These are phyloP conservation scores for Candida piceae DNA, from an alignment of 805 yeast species.

Conservation along the genomic window DNA sequence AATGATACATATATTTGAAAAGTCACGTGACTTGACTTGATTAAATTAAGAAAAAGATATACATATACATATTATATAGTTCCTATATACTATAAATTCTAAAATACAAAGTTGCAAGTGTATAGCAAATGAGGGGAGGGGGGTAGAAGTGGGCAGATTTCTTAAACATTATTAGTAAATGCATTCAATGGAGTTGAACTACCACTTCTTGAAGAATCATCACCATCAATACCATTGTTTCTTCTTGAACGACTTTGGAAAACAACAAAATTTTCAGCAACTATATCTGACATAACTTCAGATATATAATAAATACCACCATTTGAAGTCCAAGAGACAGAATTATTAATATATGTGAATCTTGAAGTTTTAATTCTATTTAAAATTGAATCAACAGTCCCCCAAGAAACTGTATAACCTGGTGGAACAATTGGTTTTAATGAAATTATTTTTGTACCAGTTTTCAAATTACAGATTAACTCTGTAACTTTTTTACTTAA, in stretches of 20 bases:
- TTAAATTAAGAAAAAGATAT: too few species aligned
- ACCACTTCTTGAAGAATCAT: constrained; percentile 15
- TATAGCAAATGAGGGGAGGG: too few species aligned
- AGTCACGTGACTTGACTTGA: too few species aligned
- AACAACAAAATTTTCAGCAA: constrained; percentile 29
- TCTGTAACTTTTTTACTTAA: constrained; percentile 62
- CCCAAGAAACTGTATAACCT: constrained; percentile 58
- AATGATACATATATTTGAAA: too few species aligned
- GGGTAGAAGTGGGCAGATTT: too few species aligned
- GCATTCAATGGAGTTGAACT: constrained; percentile 27
- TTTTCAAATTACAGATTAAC: constrained; percentile 56
- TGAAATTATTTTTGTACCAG: constrained; percentile 76
- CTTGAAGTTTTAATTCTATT: constrained; percentile 62
- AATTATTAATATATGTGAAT: constrained; percentile 57
- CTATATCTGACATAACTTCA: constrained; percentile 44
- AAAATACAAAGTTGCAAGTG: too few species aligned
- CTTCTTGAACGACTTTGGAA: constrained; percentile 24
- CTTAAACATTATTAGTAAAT: constrained; percentile 29
- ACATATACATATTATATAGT: too few species aligned
- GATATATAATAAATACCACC: constrained; percentile 77
- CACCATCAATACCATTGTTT: constrained; percentile 6
- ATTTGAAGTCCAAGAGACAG: constrained; percentile 89
- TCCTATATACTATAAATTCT: too few species aligned
- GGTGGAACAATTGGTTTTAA: constrained; percentile 76
- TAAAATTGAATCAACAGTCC: constrained; percentile 50